These are phyloP conservation scores for Strobilomyces confusus DNA, from an alignment of 768 basidiomycete species.

Conservation along the genomic window DNA sequence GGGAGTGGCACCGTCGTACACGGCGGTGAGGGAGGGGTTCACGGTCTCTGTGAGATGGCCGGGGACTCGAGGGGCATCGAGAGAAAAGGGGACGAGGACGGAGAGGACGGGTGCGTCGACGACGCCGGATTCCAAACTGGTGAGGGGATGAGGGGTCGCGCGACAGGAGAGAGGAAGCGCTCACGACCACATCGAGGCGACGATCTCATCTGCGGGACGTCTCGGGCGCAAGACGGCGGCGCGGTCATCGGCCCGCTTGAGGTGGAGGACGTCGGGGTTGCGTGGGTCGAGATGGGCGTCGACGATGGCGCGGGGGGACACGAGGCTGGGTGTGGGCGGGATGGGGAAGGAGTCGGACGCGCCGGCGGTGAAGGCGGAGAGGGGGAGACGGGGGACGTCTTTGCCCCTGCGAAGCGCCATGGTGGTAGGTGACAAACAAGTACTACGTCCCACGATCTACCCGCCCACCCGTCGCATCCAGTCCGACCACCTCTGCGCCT, in stretches of 20 bases:
- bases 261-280: constrained; percentile 38
- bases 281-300: constrained; percentile 52
- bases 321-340: constrained; percentile 61
- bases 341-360: constrained; percentile 64
- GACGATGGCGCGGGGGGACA: constrained; percentile 59
- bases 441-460: constrained; percentile 6
- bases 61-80: constrained; percentile 45
- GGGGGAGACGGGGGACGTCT: constrained; percentile 64
- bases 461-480: constrained; percentile 22
- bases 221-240: constrained; percentile 58
- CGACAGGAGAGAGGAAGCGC: constrained; percentile 1
- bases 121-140: constrained; percentile 17
- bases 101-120: constrained; percentile 45
- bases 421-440: not conserved
- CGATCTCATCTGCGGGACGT: constrained; percentile 34
- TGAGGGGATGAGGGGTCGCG: not conserved
- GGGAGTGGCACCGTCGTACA: constrained; percentile 48
- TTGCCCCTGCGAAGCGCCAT: constrained; percentile 52
- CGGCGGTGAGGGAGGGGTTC: constrained; percentile 43
- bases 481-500: constrained; percentile 26
- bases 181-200: constrained; percentile 42
- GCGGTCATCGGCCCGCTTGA: constrained; percentile 42
- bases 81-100: constrained; percentile 56
- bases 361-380: constrained; percentile 70
- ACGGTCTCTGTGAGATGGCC: constrained; percentile 28